phyloP scores from a whole-genome alignment of 306 rosid genomes.

The peach (Prunus persica) region Prunus_persica_NCBIv2 NC_034009.1:45453501-45454000 shows the following conservation, averaged over 20 bases:
- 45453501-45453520: no score
- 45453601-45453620: no score
- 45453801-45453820: constrained; percentile 77
- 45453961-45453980: constrained; percentile 2
- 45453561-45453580: no score
- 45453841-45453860: constrained; percentile 63
- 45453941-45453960: constrained; percentile 67
- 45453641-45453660: no score
- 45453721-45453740: neutral
- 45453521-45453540: no score
- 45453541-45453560: no score
- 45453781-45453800: constrained; percentile 7
- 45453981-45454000: neutral
- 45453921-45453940: constrained; percentile 87
- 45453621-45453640: no score
- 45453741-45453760: neutral
- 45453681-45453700: neutral
- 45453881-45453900: constrained; percentile 60
- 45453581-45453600: no score
- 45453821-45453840: constrained; percentile 58
- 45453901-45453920: constrained; percentile 71
- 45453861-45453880: constrained; percentile 55
- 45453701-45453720: neutral
- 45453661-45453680: no score
- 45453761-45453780: neutral